Base-by-base conservation (phyloP, 371 early-diverging fungal genomes). In the Cokeromyces recurvatus region DNA sequence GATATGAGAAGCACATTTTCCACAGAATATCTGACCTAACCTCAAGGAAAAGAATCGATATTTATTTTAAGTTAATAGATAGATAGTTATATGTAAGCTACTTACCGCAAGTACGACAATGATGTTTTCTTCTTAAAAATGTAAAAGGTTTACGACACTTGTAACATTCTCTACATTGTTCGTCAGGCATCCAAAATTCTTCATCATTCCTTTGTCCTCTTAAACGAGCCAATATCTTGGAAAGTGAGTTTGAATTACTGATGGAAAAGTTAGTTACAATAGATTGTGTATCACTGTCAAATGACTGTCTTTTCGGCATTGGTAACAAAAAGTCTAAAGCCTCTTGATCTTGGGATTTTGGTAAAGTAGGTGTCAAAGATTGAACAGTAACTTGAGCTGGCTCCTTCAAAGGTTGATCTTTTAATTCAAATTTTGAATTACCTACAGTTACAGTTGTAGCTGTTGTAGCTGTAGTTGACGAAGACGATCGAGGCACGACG, bases 111-210 rank as follows among this genome's bases (percentile, higher is more conserved):
- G 87, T 82, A 14, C 93, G 81, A 57, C 93, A 92, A 53, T 92
- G 93, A 54, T 92, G 93, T 48, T 81, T 84, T 39, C 92, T 64
- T 34, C 88, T 70, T 43, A 87, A 78, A 2, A 82, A 47, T 11
- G 81, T 81, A 60, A 92, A 92, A 0, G 83, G 73, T 25, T 67
- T 74, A 40, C 84, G 82, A 61, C 93, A 92, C 16, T 87, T 84
- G 68, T 86, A 91, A 62, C 92, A 92, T 55, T 87, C 86, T 51
- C 85, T 86, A 48, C 82, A 83, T 37, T 78, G 77, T 37, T 90
- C 92, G 55, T 91, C 92, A 24, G 82, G 77, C 89, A 91, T 91
- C 92, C 92, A 90, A 55, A 84, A 88, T 39, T 85, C 85, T 52
- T 78, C 81, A 53, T 77, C 82, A 24, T 62, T 72, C 29, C 82